Conservation (phyloP, 2,329 filamentous ascomycete genomes). For the Aureobasidium vineae region DNA sequence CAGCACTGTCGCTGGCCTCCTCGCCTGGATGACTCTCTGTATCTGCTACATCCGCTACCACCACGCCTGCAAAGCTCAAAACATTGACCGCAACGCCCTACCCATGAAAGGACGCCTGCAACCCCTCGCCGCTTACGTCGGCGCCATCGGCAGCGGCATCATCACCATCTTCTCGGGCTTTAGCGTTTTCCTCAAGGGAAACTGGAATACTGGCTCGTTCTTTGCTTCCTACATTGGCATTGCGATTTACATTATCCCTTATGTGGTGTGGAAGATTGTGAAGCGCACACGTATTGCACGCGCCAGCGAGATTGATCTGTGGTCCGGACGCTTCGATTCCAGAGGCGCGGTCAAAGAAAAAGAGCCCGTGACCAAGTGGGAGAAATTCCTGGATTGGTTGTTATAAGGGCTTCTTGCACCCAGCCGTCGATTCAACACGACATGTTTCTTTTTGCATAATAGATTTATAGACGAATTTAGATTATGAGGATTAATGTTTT, state of each 20-base stretch:
- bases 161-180: conserved; percentile 36
- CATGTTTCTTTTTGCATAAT: neutral
- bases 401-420: neutral
- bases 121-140: conserved; percentile 30
- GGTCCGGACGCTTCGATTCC: conserved; percentile 31
- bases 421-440: conserved; percentile 6
- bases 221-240: conserved; percentile 46
- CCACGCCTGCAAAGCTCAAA: conserved; percentile 44
- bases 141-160: conserved; percentile 31
- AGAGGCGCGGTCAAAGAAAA: conserved; percentile 1
- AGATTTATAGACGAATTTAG: neutral
- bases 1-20: conserved; percentile 32
- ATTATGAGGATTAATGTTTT: neutral
- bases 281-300: conserved; percentile 40
- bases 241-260: conserved; percentile 41
- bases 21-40: conserved; percentile 37
- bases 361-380: conserved; percentile 20
- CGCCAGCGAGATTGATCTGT: conserved; percentile 34
- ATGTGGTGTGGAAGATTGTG: conserved; percentile 45
- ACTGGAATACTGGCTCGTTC: conserved; percentile 38
- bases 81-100: conserved; percentile 40
- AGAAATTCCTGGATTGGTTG: conserved; percentile 27
- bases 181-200: conserved; percentile 42
- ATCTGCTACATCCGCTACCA: conserved; percentile 50
- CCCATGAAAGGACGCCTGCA: conserved; percentile 45